These are phyloP conservation scores for Grifola frondosa DNA, from an alignment of 1,284 basidiomycete genomes.

Conservation along the genomic window DNA sequence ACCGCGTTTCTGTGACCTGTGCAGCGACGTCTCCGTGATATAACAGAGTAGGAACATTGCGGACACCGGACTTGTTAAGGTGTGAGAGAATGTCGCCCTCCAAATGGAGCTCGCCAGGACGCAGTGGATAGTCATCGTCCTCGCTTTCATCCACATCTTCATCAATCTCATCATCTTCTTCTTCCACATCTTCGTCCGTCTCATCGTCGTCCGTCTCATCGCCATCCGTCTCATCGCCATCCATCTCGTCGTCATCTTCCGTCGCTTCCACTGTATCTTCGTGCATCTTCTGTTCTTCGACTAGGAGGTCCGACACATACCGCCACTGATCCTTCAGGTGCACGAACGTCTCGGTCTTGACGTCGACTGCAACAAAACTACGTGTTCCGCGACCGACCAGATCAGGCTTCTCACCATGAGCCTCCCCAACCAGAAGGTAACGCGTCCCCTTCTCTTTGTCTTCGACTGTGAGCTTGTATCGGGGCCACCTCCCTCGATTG, in stretches of 20 bases:
- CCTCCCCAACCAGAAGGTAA: constrained; percentile 7
- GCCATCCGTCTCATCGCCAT: no score
- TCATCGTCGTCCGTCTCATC: no score
- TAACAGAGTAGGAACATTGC: constrained; percentile 3
- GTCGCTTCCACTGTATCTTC: no score
- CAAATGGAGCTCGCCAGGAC: constrained; percentile 1
- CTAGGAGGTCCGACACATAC: no score
- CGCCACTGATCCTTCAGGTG: constrained; percentile 16
- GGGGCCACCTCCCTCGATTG: constrained; percentile 1
- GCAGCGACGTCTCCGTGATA: constrained; percentile 4
- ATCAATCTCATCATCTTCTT: no score
- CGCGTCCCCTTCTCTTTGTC: no score
- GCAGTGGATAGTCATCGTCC: no score
- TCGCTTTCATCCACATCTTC: no score
- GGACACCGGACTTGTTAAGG: not conserved
- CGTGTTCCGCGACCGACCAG: constrained; percentile 10
- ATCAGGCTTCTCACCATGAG: not conserved
- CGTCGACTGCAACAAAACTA: constrained; percentile 6
- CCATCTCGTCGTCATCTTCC: no score
- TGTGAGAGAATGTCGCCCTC: constrained; percentile 6
- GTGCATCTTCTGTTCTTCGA: no score
- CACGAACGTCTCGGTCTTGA: not conserved
- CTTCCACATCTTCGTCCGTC: no score
- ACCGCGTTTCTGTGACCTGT: not conserved
- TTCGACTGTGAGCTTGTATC: constrained; percentile 5